A percentile compares a stretch with the other conserved stretches of the same genome.
phyloP scores from a whole-genome alignment of 345 rosid genomes.

The Eucalyptus rudis region DNA sequence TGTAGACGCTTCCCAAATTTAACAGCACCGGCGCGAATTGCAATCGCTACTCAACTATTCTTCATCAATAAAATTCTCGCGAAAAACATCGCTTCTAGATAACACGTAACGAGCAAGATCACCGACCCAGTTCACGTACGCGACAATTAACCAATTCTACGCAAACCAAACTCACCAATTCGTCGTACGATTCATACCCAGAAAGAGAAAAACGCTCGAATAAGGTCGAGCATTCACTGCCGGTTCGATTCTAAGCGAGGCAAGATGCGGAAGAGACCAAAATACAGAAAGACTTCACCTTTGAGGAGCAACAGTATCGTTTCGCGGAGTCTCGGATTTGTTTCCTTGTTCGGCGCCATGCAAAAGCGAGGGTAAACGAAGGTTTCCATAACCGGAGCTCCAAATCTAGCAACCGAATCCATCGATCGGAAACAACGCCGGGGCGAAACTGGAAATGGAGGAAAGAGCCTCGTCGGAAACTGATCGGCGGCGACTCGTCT shows the following conservation, averaged over 20 bases:
- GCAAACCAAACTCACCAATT: not conserved
- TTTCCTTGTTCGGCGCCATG: not conserved
- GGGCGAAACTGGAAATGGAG: not conserved
- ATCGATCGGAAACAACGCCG: not conserved
- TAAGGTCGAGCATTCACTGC: not conserved
- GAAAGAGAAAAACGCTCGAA: not conserved
- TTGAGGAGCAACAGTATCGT: not conserved
- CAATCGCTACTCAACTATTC: not conserved
- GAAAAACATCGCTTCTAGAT: not conserved
- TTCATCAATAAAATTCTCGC: not conserved
- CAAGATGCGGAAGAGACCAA: not conserved
- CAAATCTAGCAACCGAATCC: not conserved
- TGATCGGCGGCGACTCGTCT: not conserved
- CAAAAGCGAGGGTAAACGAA: not conserved
- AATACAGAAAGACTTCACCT: not conserved
- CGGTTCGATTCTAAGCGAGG: not conserved
- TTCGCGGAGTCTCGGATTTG: not conserved
- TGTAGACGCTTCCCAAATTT: not conserved
- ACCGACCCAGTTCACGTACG: not conserved
- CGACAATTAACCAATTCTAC: not conserved
- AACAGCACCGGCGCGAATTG: not conserved
- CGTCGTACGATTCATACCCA: not conserved
- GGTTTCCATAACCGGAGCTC: not conserved
- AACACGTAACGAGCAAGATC: not conserved
- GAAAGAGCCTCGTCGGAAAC: not conserved